Percentiles rank a stretch among this genome's conserved stretches.
Evolutionary conservation across 352 stramenopile genomes (phyloP).

Genomic region (Phytophthora foliorum): DNA sequence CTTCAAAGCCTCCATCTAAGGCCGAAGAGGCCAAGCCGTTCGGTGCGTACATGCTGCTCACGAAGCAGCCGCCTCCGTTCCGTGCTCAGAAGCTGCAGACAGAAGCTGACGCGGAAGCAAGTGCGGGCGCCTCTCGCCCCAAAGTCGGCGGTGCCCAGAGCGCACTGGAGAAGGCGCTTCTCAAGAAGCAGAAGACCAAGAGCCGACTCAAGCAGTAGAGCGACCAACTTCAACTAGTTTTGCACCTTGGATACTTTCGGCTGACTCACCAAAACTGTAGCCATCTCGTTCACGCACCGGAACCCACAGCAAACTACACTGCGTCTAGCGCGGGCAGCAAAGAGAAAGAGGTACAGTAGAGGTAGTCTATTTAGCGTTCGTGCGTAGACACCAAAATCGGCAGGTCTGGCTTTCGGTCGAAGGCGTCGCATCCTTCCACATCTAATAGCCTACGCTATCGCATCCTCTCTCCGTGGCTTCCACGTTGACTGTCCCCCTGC

Average conservation of each 20-base stretch:
- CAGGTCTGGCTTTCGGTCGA: no score
- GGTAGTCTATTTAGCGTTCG: no score
- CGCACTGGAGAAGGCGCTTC: constrained; percentile 34
- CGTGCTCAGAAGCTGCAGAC: neutral
- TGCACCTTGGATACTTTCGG: no score
- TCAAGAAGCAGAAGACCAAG: constrained; percentile 35
- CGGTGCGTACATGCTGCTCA: constrained; percentile 38
- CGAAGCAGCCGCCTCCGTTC: constrained; percentile 32
- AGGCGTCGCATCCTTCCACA: no score
- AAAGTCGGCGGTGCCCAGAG: constrained; percentile 21
- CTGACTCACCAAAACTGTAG: neutral
- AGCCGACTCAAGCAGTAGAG: constrained; percentile 16
- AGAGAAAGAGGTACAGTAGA: no score
- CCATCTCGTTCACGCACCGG: no score
- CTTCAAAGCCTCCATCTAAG: neutral
- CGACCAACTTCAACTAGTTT: neutral
- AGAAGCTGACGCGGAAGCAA: neutral
- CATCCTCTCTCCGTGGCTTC: no score
- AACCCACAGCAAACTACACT: no score
- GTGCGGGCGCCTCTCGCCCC: neutral
- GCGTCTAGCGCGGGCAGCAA: no score
- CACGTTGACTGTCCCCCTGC: no score
- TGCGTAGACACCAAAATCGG: no score
- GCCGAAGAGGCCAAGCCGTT: constrained; percentile 27
- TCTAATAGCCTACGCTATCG: no score